These are phyloP conservation scores for Solioccasus polychromus DNA, from an alignment of 768 basidiomycete species.

Conservation along the genomic window DNA sequence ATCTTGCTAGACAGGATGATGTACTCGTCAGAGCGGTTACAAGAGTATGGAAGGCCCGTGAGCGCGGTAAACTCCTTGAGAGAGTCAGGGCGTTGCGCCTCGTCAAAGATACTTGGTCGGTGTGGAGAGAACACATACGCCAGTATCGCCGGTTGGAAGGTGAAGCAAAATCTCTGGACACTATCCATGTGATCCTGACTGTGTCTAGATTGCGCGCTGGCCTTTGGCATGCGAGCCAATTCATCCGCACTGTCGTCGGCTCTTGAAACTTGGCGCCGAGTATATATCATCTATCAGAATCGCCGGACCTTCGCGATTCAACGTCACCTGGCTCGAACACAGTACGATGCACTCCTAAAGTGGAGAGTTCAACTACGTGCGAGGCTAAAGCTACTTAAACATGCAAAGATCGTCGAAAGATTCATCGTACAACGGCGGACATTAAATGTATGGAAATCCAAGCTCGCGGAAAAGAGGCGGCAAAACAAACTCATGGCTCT, in stretches of 20 bases:
- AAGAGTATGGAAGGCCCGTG: conserved; percentile 67
- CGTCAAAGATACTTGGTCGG: conserved; percentile 42
- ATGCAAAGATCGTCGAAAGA: conserved; percentile 53
- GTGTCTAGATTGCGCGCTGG: conserved; percentile 45
- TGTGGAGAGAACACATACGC: conserved; percentile 49
- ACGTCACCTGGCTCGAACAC: conserved; percentile 26
- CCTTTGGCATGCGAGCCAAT: conserved; percentile 45
- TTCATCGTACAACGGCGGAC: conserved; percentile 47
- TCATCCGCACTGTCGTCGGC: conserved; percentile 37
- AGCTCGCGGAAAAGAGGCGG: conserved; percentile 42
- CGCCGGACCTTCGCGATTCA: conserved; percentile 47
- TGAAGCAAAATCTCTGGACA: conserved; percentile 23
- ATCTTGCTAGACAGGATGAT: conserved; percentile 54
- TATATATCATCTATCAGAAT: conserved; percentile 43
- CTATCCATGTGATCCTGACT: conserved; percentile 9
- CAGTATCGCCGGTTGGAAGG: conserved; percentile 45
- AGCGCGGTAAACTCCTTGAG: conserved; percentile 57
- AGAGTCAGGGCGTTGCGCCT: conserved; percentile 47
- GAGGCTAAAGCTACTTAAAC: conserved; percentile 46
- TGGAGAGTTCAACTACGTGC: conserved; percentile 59
- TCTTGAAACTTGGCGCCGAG: conserved; percentile 46
- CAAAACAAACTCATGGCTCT: conserved; percentile 44
- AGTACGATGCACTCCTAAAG: conserved; percentile 45
- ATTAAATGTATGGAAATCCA: conserved; percentile 49
- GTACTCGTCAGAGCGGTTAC: conserved; percentile 56